Base-by-base conservation (phyloP, 768 basidiomycete species). In the Butyriboletus loyo region DNA sequence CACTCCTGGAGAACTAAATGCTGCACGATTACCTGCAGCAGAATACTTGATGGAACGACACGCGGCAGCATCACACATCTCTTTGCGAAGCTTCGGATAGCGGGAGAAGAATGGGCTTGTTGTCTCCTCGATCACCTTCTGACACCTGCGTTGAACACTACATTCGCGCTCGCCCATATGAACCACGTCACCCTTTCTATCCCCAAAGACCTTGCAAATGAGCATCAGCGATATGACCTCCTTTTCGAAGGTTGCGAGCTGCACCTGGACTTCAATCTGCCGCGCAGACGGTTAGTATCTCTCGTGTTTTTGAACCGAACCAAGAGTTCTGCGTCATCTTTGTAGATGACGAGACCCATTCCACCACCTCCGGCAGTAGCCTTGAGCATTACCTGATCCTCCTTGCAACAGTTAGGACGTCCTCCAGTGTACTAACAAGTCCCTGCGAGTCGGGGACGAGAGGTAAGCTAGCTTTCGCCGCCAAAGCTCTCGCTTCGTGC, bases 151-250 rank as follows among this genome's bases (percentile, higher is more conserved):
- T 60, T 89, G 86, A 9, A 85, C 67, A 43, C 82, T 85, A 57
- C 86, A 87, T 63, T 89, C 86, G 14, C 86, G 75, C 61, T 87
- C 86, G 34, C 83, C 82, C 73, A 86, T 78, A 56, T 86, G 82
- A 5, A 86, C 69, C 11, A 79, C 80, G 39, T 79, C 70, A 3
- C 82, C 82, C 0, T 65, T 36, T 0, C 85, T 86, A 61, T 89
- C 79, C 14, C 86, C 86, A 55, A 87, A 86, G 0, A 87, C 77
- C 83, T 84, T 28, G 1, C 5, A n/a, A 31, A 42, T 62, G 47
- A n/a, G n/a, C 24, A 50, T 27, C 41, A 63, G 31, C 3, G 3
- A 21, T 11, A 17, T 49, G 25, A 32, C 21, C 44, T 15, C 6
- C 6, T 39, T 10, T n/a, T 28, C 38, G n/a, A 38, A 17, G n/a